Evolutionary conservation across 2,329 filamentous ascomycete species (phyloP).

Genomic region (Fusarium sp.): DNA sequence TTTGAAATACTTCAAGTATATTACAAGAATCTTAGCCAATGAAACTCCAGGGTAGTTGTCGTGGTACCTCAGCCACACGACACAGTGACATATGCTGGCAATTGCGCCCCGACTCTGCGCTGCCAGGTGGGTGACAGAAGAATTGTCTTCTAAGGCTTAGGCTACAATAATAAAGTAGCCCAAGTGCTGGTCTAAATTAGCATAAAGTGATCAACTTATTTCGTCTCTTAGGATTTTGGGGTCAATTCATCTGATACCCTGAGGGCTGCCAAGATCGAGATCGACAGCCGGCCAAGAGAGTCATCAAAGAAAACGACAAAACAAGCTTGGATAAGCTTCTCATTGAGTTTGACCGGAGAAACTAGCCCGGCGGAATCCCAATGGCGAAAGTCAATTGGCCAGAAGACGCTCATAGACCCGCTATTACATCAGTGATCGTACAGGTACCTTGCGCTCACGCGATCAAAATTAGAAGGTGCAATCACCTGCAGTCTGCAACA

Average conservation of each 20-base stretch:
- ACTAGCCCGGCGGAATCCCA: neutral
- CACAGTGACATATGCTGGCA: neutral
- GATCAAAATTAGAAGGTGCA: constrained; percentile 12
- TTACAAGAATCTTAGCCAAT: neutral
- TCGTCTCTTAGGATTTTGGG: too few species aligned
- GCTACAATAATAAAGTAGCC: too few species aligned
- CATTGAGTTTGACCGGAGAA: constrained; percentile 23
- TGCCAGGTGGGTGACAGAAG: too few species aligned
- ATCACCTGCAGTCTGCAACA: constrained; percentile 28
- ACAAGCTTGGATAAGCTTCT: constrained; percentile 22
- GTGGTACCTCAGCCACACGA: neutral
- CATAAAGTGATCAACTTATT: too few species aligned
- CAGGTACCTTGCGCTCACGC: constrained; percentile 28
- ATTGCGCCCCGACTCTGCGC: too few species aligned
- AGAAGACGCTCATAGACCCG: neutral
- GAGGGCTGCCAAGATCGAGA: constrained; percentile 1
- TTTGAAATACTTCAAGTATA: neutral
- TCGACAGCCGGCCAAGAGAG: neutral
- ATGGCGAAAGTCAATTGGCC: neutral
- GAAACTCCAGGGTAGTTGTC: neutral
- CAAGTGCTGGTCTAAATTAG: too few species aligned
- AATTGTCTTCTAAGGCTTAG: too few species aligned
- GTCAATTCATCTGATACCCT: too few species aligned
- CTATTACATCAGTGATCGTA: constrained; percentile 18
- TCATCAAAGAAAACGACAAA: neutral